phyloP scores from a whole-genome alignment of 768 basidiomycete genomes.

The Boletellus emodensis region DNA sequence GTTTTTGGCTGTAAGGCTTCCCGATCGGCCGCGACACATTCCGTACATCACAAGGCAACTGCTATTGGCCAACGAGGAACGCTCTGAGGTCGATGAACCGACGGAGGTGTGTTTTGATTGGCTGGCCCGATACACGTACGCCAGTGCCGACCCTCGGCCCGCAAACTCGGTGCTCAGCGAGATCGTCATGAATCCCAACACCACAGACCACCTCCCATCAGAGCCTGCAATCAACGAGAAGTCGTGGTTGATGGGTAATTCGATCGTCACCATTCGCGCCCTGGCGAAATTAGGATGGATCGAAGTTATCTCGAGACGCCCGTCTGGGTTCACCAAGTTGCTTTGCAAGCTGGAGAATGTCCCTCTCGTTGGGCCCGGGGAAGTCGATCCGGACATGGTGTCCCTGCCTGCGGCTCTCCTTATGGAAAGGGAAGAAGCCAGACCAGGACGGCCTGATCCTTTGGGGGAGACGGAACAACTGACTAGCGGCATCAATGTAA shows the following conservation, averaged over 20 bases:
- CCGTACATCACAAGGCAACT: constrained; percentile 85
- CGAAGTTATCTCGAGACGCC: constrained; percentile 76
- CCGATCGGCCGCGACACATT: constrained; percentile 77
- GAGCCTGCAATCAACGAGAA: constrained; percentile 55
- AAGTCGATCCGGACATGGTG: constrained; percentile 74
- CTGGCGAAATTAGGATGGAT: constrained; percentile 81
- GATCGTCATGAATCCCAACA: constrained; percentile 62
- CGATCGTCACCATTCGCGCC: constrained; percentile 77
- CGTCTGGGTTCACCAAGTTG: constrained; percentile 85
- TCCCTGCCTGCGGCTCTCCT: constrained; percentile 70
- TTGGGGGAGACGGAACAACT: constrained; percentile 16
- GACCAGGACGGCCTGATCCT: constrained; percentile 27
- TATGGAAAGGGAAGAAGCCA: constrained; percentile 54
- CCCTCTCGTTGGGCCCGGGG: constrained; percentile 79
- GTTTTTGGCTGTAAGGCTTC: constrained; percentile 85
- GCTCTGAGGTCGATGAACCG: constrained; percentile 72
- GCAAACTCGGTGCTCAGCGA: constrained; percentile 75
- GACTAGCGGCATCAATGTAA: constrained; percentile 5
- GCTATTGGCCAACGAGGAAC: constrained; percentile 78
- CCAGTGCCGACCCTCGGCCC: constrained; percentile 88
- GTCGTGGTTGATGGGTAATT: constrained; percentile 83
- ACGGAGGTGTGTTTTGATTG: constrained; percentile 98
- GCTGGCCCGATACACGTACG: constrained; percentile 92
- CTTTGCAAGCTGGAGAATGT: constrained; percentile 86
- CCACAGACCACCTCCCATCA: constrained; percentile 23